A percentile compares a stretch with the other conserved stretches of the same genome.
These are phyloP conservation scores for Penicillium sp. DNA, from an alignment of 2,329 filamentous ascomycete species.

Conservation along the genomic window DNA sequence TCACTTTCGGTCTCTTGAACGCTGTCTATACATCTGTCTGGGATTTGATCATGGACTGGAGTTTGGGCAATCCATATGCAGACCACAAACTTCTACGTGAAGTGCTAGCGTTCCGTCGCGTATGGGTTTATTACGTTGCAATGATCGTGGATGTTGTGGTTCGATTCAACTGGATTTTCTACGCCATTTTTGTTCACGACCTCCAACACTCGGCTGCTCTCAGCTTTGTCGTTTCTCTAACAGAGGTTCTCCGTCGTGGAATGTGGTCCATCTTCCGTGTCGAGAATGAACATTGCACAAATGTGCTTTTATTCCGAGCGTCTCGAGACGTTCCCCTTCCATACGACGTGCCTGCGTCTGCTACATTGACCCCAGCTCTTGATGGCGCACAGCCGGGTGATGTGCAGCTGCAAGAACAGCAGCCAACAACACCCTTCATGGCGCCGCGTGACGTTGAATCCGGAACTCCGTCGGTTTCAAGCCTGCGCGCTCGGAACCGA, in stretches of 20 bases:
- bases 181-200: slow-evolving; percentile 77
- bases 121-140: slow-evolving; percentile 81
- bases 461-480: slow-evolving; percentile 26
- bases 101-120: slow-evolving; percentile 72
- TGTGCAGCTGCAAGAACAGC: slow-evolving; percentile 29
- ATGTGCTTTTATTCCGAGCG: slow-evolving; percentile 86
- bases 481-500: slow-evolving; percentile 27
- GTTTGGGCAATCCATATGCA: slow-evolving; percentile 74
- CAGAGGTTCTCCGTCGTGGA: slow-evolving; percentile 79
- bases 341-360: slow-evolving; percentile 55
- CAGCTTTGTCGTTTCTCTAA: slow-evolving; percentile 74
- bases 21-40: slow-evolving; percentile 81
- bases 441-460: slow-evolving; percentile 29
- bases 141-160: slow-evolving; percentile 81
- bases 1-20: slow-evolving; percentile 78
- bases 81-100: slow-evolving; percentile 69
- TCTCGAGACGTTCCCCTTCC: slow-evolving; percentile 83
- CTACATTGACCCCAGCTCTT: slow-evolving; percentile 2
- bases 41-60: slow-evolving; percentile 97
- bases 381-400: slow-evolving; percentile 18
- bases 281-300: slow-evolving; percentile 95
- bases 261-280: slow-evolving; percentile 93
- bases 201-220: slow-evolving; percentile 78
- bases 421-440: slow-evolving; percentile 16
- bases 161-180: slow-evolving; percentile 92